phyloP scores from a whole-genome alignment of 2,329 filamentous ascomycete species.

The Stagonosporopsis vannaccii region DNA sequence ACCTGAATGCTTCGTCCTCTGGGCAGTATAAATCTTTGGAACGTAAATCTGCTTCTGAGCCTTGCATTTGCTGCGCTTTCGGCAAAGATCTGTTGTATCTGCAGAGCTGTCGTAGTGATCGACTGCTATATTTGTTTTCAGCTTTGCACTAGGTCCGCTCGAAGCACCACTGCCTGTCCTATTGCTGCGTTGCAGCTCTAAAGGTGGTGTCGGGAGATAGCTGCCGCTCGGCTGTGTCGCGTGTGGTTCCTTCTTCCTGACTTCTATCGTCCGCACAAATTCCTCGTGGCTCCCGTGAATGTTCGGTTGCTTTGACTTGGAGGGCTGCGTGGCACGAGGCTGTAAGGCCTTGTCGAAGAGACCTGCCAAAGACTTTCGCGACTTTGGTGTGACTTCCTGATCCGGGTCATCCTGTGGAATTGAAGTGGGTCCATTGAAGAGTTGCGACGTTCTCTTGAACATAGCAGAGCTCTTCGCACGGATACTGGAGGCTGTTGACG shows the following conservation, averaged over 20 bases:
- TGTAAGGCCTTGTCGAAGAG: constrained; percentile 27
- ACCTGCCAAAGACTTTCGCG: constrained; percentile 10
- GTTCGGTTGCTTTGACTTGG: constrained; percentile 11
- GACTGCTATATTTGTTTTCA: background rate
- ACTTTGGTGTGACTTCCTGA: constrained; percentile 10
- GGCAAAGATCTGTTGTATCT: constrained; percentile 15
- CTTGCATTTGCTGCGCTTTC: constrained; percentile 18
- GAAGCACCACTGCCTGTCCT: constrained; percentile 13
- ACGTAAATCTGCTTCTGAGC: constrained; percentile 19
- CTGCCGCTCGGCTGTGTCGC: constrained; percentile 14
- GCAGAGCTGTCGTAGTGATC: constrained; percentile 8
- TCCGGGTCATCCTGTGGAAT: constrained; percentile 25
- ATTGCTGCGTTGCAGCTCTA: constrained; percentile 25
- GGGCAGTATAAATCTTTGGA: constrained; percentile 22
- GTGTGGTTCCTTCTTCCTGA: constrained; percentile 8
- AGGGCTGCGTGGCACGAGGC: constrained; percentile 11
- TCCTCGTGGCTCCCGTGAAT: constrained; percentile 23
- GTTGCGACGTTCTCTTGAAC: constrained; percentile 20
- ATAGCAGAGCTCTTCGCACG: constrained; percentile 6
- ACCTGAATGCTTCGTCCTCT: constrained; percentile 14
- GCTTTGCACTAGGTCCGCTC: constrained; percentile 1
- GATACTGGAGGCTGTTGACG: constrained; percentile 16
- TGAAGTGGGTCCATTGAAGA: constrained; percentile 27
- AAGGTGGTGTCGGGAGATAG: constrained; percentile 33
- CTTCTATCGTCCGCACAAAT: constrained; percentile 22